A percentile compares a stretch with the other conserved stretches of the same genome.
These are phyloP conservation scores for Aspergillus diversus DNA, from an alignment of 495 filamentous ascomycete species.

Conservation along the genomic window DNA sequence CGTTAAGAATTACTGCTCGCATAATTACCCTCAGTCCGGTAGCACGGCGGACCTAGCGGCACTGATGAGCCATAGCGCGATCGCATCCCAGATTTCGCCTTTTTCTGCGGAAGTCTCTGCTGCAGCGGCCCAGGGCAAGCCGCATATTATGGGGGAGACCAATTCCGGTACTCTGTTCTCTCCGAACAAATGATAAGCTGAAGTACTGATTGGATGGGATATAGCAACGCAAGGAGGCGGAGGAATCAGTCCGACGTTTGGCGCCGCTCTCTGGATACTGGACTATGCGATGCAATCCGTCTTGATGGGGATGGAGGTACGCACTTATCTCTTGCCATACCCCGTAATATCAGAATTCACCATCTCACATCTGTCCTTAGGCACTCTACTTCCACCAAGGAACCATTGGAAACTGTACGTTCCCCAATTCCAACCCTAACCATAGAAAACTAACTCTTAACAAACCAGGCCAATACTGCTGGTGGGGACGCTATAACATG, in stretches of 20 bases:
- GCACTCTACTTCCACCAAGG: slow-evolving; percentile 62
- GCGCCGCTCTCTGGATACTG: slow-evolving; percentile 63
- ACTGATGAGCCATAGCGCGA: slow-evolving; percentile 57
- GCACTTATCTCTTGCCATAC: background rate
- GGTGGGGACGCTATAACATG: slow-evolving; percentile 60
- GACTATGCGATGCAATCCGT: slow-evolving; percentile 58
- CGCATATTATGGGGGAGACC: slow-evolving; percentile 63
- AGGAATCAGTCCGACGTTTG: slow-evolving; percentile 59
- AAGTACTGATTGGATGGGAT: background rate
- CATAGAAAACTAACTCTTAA: background rate
- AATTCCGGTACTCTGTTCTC: slow-evolving; percentile 50
- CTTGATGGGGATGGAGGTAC: slow-evolving; percentile 46
- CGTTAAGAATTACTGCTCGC: slow-evolving; percentile 58
- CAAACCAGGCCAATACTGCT: slow-evolving; percentile 56
- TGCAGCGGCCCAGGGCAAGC: slow-evolving; percentile 46
- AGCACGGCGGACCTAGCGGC: slow-evolving; percentile 36
- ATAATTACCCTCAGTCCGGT: slow-evolving; percentile 62
- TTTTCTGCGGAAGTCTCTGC: slow-evolving; percentile 56
- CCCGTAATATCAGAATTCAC: background rate
- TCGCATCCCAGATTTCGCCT: slow-evolving; percentile 47
- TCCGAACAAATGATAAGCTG: slow-evolving; percentile 2
- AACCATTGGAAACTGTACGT: slow-evolving; percentile 58
- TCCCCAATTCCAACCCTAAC: no score
- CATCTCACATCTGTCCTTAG: slow-evolving; percentile 11
- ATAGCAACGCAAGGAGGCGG: slow-evolving; percentile 41